Conservation (phyloP, 345 rosid genomes). For the Dovyalis caffra region DNA sequence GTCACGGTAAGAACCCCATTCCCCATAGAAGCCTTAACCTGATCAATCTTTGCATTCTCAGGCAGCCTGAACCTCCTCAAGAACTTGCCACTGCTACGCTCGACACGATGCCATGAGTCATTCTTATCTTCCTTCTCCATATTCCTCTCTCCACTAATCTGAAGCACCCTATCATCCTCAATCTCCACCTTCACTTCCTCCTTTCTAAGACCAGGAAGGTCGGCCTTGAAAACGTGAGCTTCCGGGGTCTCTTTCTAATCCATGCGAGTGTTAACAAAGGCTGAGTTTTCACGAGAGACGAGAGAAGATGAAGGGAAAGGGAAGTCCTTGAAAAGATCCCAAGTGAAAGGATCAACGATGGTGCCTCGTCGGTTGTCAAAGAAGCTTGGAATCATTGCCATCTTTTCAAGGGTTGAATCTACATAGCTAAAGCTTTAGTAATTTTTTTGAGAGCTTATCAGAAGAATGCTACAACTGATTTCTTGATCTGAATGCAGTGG, state of each 20-base stretch:
- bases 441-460: too few relatives aligned
- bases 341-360: background rate
- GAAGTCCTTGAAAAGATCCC: background rate
- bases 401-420: background rate
- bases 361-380: background rate
- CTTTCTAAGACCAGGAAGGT: background rate
- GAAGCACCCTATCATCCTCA: background rate
- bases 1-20: background rate
- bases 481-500: too few relatives aligned
- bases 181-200: background rate
- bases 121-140: background rate
- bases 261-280: background rate
- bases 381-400: background rate
- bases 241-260: background rate
- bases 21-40: background rate
- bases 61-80: too few relatives aligned
- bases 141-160: background rate
- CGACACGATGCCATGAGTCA: background rate
- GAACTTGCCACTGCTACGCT: too few relatives aligned
- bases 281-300: background rate
- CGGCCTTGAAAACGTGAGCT: background rate
- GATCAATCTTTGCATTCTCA: background rate
- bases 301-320: background rate
- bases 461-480: too few relatives aligned
- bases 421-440: too few relatives aligned